phyloP scores from a whole-genome alignment of 768 basidiomycete species.

The Dentipellis fragilis region DNA sequence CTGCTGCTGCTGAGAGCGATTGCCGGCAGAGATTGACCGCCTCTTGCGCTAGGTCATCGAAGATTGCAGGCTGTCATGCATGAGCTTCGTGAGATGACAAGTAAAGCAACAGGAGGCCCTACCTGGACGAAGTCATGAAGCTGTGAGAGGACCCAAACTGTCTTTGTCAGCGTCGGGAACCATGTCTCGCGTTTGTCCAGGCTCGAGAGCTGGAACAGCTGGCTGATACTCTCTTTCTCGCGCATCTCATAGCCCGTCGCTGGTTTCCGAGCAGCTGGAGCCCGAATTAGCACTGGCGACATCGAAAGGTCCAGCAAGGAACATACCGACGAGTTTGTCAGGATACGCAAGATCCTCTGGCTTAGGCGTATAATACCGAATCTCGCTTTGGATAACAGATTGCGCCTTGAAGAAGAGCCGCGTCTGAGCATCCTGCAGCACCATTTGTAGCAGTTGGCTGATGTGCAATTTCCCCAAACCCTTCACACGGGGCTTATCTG shows the following conservation, averaged over 20 bases:
- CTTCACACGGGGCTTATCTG: constrained; percentile 19
- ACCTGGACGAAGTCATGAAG: constrained; percentile 91
- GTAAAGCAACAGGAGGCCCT: constrained; percentile 11
- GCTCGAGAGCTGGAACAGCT: constrained; percentile 60
- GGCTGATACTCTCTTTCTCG: constrained; percentile 64
- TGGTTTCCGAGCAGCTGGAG: constrained; percentile 36
- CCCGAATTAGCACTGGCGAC: constrained; percentile 1
- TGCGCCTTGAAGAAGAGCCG: constrained; percentile 94
- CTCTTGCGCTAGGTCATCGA: constrained; percentile 94
- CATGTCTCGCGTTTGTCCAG: constrained; percentile 74
- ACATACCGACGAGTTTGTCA: constrained; percentile 63
- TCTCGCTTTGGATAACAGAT: constrained; percentile 80
- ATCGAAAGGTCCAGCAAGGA: background rate
- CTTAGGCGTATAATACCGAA: constrained; percentile 72
- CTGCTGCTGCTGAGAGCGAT: constrained; percentile 67
- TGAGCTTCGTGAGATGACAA: background rate
- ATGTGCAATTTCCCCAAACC: constrained; percentile 63
- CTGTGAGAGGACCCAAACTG: constrained; percentile 86
- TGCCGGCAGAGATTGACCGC: constrained; percentile 74
- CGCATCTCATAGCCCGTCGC: constrained; percentile 33
- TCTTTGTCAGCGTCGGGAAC: constrained; percentile 85
- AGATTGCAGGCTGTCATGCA: constrained; percentile 70
- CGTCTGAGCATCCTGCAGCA: constrained; percentile 94
- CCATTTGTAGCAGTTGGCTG: constrained; percentile 74
- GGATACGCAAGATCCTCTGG: constrained; percentile 82